phyloP scores from a whole-genome alignment of 2,329 filamentous ascomycete genomes.

The Penicillium verrucosum region DNA sequence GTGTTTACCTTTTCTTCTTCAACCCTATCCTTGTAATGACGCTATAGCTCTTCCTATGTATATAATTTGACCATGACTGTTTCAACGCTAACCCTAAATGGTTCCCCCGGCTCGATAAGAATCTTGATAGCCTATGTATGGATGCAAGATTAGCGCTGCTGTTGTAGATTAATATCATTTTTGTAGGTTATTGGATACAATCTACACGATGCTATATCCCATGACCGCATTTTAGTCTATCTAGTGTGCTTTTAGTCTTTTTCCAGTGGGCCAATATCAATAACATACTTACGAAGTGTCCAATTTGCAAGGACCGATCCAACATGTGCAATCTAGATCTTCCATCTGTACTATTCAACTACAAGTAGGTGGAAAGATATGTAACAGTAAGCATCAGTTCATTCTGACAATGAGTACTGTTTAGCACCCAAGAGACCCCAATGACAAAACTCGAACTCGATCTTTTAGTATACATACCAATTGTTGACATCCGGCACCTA shows the following conservation, averaged over 20 bases:
- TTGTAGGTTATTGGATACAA: not conserved
- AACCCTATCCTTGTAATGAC: not conserved
- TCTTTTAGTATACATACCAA: not conserved
- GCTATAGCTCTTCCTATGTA: not conserved
- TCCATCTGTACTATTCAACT: not conserved
- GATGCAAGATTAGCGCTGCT: not conserved
- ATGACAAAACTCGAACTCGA: not conserved
- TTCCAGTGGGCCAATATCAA: not conserved
- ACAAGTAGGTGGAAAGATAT: not conserved
- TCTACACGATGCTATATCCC: not conserved
- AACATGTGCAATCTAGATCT: not conserved
- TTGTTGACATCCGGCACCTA: not conserved
- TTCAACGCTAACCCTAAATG: not conserved
- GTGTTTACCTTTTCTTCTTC: not conserved
- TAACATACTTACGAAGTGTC: not conserved
- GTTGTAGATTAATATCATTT: not conserved
- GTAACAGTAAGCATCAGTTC: not conserved
- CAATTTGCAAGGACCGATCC: not conserved
- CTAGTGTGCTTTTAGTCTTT: no score
- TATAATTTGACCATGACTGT: not conserved
- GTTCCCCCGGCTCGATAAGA: not conserved
- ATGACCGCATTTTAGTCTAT: not conserved
- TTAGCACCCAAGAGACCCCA: not conserved
- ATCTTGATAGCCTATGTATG: not conserved
- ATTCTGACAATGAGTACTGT: not conserved